Percentiles rank a stretch among this genome's conserved stretches.
phyloP scores from a whole-genome alignment of 2,329 filamentous ascomycete species.

The Curvularia hawaiiensis region DNA sequence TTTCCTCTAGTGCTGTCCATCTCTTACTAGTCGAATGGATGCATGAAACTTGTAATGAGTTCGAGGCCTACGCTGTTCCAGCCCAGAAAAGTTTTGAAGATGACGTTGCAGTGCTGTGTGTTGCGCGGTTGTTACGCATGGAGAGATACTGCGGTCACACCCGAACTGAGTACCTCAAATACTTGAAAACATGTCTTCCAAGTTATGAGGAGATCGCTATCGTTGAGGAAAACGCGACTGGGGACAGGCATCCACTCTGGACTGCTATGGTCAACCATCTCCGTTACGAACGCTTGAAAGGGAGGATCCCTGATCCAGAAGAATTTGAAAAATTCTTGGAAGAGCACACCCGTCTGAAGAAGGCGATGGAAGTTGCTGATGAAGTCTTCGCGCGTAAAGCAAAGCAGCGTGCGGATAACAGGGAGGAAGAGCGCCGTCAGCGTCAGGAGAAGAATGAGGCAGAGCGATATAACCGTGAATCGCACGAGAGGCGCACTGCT shows the following conservation, averaged over 20 bases:
- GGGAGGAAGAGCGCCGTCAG: conserved; percentile 5
- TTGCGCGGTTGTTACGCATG: conserved; percentile 23
- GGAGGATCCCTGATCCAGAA: neutral
- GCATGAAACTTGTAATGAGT: conserved; percentile 6
- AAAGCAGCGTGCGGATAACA: neutral
- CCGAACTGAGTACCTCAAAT: conserved; percentile 5
- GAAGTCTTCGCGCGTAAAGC: conserved; percentile 6
- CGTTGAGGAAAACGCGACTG: conserved; percentile 13
- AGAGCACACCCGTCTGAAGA: neutral
- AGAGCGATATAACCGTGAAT: conserved; percentile 3
- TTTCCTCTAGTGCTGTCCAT: conserved; percentile 11
- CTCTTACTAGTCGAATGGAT: conserved; percentile 18
- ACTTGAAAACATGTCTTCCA: conserved; percentile 18
- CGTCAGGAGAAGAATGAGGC: conserved; percentile 6
- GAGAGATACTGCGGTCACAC: conserved; percentile 18
- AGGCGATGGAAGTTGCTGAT: neutral
- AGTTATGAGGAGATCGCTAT: conserved; percentile 19
- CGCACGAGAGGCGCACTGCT: conserved; percentile 2
- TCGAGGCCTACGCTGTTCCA: conserved; percentile 11
- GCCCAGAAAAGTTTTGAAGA: conserved; percentile 7
- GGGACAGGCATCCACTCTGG: conserved; percentile 20
- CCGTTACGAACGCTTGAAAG: conserved; percentile 8
- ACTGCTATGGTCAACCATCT: conserved; percentile 24
- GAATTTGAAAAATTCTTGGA: neutral
- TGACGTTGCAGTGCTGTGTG: conserved; percentile 16